Conservation (phyloP, 2,329 filamentous ascomycete genomes). For the Arthrobotrys entomopaga region DNA sequence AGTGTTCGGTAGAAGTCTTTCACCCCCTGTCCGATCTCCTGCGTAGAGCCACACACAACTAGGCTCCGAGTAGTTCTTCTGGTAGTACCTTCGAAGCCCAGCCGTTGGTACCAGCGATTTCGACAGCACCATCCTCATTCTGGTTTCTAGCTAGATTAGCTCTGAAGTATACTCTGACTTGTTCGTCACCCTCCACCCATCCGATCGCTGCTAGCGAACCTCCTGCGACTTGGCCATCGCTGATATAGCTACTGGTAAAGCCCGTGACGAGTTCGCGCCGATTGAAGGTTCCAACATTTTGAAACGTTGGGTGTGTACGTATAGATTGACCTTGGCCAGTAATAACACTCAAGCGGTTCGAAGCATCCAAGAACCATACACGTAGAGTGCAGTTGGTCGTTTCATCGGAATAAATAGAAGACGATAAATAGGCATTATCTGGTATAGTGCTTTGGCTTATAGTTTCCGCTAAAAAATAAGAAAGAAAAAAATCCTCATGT, state of each 20-base stretch:
- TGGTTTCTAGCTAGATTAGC: conserved; percentile 21
- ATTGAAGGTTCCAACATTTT: conserved; percentile 38
- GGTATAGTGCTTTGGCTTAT: conserved; percentile 28
- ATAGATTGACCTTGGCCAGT: conserved; percentile 29
- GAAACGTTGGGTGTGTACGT: conserved; percentile 22
- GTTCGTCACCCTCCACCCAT: conserved; percentile 29
- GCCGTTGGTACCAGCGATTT: conserved; percentile 27
- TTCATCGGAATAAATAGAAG: conserved; percentile 20
- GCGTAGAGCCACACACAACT: not conserved
- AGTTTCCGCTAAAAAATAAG: conserved; percentile 35
- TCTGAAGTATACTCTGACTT: conserved; percentile 44
- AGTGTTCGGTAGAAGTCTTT: not conserved
- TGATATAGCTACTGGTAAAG: conserved; percentile 16
- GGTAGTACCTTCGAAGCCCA: conserved; percentile 24
- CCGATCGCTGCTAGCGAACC: conserved; percentile 30
- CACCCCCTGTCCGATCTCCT: not conserved
- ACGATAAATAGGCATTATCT: conserved; percentile 18
- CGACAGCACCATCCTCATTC: conserved; percentile 28
- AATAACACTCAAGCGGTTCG: conserved; percentile 19
- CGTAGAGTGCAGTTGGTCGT: conserved; percentile 25
- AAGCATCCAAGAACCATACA: conserved; percentile 34
- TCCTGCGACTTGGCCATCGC: conserved; percentile 34
- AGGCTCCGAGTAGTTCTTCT: not conserved
- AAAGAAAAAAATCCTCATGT: conserved; percentile 18
- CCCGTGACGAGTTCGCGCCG: conserved; percentile 18